These are phyloP conservation scores for Schoenoplectus triqueter DNA, from an alignment of 202 grass and related monocot genomes.

Conservation along the genomic window DNA sequence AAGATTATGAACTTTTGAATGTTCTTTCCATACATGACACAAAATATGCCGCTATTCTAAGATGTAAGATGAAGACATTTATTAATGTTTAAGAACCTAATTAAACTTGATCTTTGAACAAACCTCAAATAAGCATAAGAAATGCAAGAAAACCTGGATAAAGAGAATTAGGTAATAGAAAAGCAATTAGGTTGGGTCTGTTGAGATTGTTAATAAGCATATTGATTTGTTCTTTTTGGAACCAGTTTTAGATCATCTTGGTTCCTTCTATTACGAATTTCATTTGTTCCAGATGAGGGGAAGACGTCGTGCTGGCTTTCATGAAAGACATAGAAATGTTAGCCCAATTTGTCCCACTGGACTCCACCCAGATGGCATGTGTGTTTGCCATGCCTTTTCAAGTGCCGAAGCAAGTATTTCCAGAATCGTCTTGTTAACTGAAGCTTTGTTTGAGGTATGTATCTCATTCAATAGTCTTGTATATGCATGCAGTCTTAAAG, in stretches of 20 bases:
- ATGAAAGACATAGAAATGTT: conserved; percentile 55
- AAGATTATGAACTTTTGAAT: background rate
- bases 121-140: background rate
- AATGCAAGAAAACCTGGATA: background rate
- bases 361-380: conserved; percentile 82
- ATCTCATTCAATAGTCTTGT: conserved; percentile 26
- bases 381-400: conserved; percentile 86
- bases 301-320: conserved; percentile 62
- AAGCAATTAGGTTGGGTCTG: background rate
- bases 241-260: background rate
- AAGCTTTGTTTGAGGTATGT: conserved; percentile 96
- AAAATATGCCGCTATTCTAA: background rate
- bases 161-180: background rate
- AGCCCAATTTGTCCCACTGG: conserved; percentile 69
- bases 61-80: background rate
- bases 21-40: background rate
- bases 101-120: background rate
- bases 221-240: background rate
- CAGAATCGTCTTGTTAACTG: conserved; percentile 96
- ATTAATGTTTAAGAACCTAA: background rate
- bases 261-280: background rate
- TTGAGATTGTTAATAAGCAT: background rate
- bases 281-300: conserved; percentile 66
- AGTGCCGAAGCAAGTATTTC: conserved; percentile 89
- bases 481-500: conserved; percentile 24